These are phyloP conservation scores for Geotrichum europaeum DNA, from an alignment of 1,139 yeast genomes.

Conservation along the genomic window DNA sequence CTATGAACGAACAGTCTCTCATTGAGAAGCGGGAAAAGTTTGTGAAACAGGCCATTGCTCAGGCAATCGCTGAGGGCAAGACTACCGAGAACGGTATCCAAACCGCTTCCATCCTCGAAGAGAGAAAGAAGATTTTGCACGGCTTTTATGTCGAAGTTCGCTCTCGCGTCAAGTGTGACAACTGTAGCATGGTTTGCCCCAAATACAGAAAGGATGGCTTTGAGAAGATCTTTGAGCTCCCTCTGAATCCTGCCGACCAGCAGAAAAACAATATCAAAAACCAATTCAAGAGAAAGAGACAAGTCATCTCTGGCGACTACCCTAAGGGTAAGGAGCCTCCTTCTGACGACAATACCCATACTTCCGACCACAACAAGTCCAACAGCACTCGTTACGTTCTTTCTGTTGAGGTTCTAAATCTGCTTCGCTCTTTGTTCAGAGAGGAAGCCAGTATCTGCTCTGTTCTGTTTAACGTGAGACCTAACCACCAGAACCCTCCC, in stretches of 20 bases:
- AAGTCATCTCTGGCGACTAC: conserved; percentile 55
- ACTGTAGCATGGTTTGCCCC: conserved; percentile 94
- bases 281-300: conserved; percentile 51
- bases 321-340: conserved; percentile 10
- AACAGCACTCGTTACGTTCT: conserved; percentile 66
- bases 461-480: conserved; percentile 71
- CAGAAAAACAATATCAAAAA: conserved; percentile 47
- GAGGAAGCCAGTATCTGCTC: conserved; percentile 44
- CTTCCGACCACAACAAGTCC: conserved; percentile 25
- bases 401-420: conserved; percentile 79
- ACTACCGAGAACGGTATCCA: conserved; percentile 60
- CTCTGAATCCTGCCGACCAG: conserved; percentile 70
- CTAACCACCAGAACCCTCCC: conserved; percentile 47
- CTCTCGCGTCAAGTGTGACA: conserved; percentile 82
- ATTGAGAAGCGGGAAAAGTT: conserved; percentile 58
- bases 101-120: conserved; percentile 82
- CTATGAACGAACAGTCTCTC: conserved; percentile 36
- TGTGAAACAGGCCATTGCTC: conserved; percentile 63
- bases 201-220: conserved; percentile 91
- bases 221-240: conserved; percentile 84
- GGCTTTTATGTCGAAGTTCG: conserved; percentile 69
- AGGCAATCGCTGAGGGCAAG: conserved; percentile 75
- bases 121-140: conserved; percentile 69
- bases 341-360: conserved; percentile 20
- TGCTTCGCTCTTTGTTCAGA: conserved; percentile 65